Conservation (phyloP, 2,329 filamentous ascomycete species). For the Alternaria sp. region DNA sequence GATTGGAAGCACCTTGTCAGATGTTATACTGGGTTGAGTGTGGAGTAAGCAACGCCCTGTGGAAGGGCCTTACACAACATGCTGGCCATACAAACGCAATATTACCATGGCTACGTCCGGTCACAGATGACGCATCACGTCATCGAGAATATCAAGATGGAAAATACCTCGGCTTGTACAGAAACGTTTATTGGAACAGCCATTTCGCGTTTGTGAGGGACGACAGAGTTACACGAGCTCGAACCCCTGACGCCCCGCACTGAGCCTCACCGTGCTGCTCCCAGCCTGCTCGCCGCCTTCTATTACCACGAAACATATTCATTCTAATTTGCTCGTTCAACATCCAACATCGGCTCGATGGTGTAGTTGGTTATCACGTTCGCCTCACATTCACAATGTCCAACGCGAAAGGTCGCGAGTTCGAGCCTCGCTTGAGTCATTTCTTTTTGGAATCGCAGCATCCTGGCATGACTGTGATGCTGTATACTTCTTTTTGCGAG, state of each 20-base stretch:
- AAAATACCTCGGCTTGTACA: not conserved
- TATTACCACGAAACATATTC: not conserved
- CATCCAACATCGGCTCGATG: conserved; percentile 25
- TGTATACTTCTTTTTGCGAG: not conserved
- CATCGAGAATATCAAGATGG: not conserved
- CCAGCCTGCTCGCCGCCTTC: not conserved
- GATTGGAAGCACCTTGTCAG: not conserved
- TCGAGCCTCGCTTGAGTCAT: conserved; percentile 37
- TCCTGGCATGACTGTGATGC: too few relatives aligned
- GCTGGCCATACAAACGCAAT: not conserved
- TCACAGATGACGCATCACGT: not conserved
- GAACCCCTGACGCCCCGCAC: too few relatives aligned
- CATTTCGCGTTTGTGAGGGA: not conserved
- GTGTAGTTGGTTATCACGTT: conserved; percentile 44
- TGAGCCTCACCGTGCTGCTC: not conserved
- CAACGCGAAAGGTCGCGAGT: conserved; percentile 38
- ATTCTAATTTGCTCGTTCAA: not conserved
- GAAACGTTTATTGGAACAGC: not conserved
- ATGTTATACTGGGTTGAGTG: not conserved
- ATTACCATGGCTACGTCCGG: not conserved
- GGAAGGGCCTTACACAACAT: not conserved
- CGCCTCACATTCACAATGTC: conserved; percentile 28
- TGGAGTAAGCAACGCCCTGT: not conserved
- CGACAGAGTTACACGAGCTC: not conserved
- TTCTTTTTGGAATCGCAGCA: conserved; percentile 7